Conservation (phyloP, 176 grass and related monocot genomes). For the Lolium multiflorum region DNA sequence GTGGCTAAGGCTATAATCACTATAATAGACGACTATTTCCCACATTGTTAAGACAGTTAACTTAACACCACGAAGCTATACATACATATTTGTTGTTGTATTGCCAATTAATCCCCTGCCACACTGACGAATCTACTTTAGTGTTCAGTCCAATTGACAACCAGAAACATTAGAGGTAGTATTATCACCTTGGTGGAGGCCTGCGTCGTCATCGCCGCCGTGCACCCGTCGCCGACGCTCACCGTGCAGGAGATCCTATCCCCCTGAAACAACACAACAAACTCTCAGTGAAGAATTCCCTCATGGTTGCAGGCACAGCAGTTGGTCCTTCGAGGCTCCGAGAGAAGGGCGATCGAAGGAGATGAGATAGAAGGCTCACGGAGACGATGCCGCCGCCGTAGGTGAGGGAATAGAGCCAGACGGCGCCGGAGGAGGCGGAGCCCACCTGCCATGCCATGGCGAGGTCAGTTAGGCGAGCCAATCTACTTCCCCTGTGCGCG, state of each 20-base stretch:
- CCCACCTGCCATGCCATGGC: conserved; percentile 48
- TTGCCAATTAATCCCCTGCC: neutral
- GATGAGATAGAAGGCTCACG: conserved; percentile 44
- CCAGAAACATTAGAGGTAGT: neutral
- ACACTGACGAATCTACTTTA: neutral
- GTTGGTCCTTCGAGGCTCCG: neutral
- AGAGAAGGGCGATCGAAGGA: neutral
- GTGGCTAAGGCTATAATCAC: neutral
- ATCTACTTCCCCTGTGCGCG: neutral
- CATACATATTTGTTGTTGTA: neutral
- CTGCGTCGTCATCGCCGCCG: conserved; percentile 78
- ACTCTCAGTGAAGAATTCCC: neutral
- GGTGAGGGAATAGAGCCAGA: conserved; percentile 85
- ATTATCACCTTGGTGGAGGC: conserved; percentile 84
- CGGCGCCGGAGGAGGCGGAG: conserved; percentile 48
- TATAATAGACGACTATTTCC: neutral
- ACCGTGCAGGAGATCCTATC: conserved; percentile 70
- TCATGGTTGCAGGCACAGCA: neutral
- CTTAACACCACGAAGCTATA: neutral
- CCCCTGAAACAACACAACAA: conserved; percentile 52
- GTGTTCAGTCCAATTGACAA: neutral
- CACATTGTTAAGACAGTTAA: no score
- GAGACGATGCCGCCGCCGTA: conserved; percentile 98
- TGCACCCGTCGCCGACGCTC: conserved; percentile 71
- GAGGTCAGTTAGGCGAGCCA: neutral